Evolutionary conservation across 2,329 filamentous ascomycete species (phyloP), one percentile per base, ranked within the genome.

Genomic region (Neopestalotiopsis clavispora): DNA sequence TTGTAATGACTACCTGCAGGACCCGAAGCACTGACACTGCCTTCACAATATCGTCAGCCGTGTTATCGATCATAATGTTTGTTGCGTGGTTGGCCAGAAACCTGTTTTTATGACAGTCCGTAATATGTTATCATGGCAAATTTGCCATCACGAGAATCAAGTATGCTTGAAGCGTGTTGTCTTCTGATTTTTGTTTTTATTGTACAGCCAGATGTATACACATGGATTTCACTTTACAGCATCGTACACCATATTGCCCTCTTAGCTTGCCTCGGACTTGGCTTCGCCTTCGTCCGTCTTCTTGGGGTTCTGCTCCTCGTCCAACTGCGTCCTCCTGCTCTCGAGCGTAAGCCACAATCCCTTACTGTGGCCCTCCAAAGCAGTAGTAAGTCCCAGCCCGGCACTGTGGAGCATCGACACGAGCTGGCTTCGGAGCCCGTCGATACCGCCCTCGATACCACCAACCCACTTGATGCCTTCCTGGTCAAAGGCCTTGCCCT

Each of bases 271-370:
- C 72, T 76, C 73, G 61, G 73, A 69, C 56, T 74, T 73, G 20
- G 69, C 73, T 58, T 71, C 75, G 61, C 73, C 74, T 67, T 74
- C 74, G 42, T 75, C 76, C 60, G 76, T 73, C 70, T 77, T 76
- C 30, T 75, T 75, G 2, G 77, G 77, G 67, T 80, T 80, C 59
- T 76, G 75, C 74, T 93, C 91, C 74, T 95, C 92, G 77, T 98
- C 94, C 79, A 99, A 80, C 82, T 95, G 92, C 63, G 85, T 89
- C 81, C 91, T 90, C 79, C 95, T 86, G 63, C 93, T 90, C 85
- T 98, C 95, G 75, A 99, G 84, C 13, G 95, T 94, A 71, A 97
- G 86, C 86, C 95, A 98, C 74, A 99, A 78, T 78, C 89, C 95
- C 85, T 91, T 94, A 70, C 91, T 87, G 63, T 93, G 90, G 67